Conservation (phyloP, 805 yeast species). For the Candida alai region DNA sequence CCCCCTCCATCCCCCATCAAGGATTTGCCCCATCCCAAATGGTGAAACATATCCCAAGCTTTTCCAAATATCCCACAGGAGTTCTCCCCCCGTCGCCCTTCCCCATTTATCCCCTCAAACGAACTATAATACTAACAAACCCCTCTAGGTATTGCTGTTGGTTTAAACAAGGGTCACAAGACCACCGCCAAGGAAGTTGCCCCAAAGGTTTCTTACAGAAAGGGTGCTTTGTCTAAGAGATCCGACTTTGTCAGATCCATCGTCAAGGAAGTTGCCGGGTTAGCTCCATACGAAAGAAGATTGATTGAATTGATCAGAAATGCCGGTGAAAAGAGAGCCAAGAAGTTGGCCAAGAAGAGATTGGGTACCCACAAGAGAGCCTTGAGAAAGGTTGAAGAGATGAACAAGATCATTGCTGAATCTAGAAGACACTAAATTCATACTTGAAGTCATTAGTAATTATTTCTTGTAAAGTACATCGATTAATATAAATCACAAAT, state of each 20-base stretch:
- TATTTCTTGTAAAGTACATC: too few relatives aligned
- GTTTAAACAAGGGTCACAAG: conserved; percentile 99
- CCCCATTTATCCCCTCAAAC: too few relatives aligned
- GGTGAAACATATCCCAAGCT: too few relatives aligned
- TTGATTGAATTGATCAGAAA: conserved; percentile 98
- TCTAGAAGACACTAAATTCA: conserved; percentile 80
- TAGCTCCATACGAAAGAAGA: conserved; percentile 99
- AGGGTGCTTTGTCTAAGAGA: conserved; percentile 96
- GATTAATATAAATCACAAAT: too few relatives aligned
- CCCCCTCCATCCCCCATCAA: too few relatives aligned
- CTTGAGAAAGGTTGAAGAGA: conserved; percentile 98
- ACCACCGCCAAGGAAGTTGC: conserved; percentile 78
- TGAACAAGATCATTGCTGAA: conserved; percentile 93
- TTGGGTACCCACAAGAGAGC: conserved; percentile 99
- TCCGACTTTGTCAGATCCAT: conserved; percentile 91
- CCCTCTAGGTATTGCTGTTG: conserved; percentile 88
- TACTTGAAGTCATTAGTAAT: too few relatives aligned
- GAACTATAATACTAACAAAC: conserved; percentile 28
- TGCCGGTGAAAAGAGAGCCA: conserved; percentile 99
- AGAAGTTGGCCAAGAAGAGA: conserved; percentile 99
- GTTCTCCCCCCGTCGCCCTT: too few relatives aligned
- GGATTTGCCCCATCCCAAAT: too few relatives aligned
- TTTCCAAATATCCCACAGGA: too few relatives aligned
- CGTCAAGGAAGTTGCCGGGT: conserved; percentile 96
- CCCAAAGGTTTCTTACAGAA: conserved; percentile 81